Base-by-base conservation (phyloP, 768 basidiomycete genomes). In the Multifurca ochricompacta region DNA sequence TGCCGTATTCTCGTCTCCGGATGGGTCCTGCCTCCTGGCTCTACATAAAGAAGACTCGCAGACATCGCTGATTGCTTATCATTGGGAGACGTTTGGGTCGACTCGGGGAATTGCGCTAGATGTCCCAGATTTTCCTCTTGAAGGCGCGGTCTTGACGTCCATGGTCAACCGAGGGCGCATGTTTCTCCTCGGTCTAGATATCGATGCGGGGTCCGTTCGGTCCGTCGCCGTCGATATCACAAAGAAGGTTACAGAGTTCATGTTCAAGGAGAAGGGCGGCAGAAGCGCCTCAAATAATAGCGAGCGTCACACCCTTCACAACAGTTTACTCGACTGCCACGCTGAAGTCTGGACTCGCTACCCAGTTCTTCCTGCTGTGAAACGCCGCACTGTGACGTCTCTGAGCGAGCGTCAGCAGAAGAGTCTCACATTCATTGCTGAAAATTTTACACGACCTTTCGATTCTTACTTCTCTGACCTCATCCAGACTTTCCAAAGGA, bases 61-160 rank as follows among this genome's bases (percentile, higher is more conserved):
- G 6, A 18, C 43, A 4, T 39, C 48, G 41, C 45, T 77, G 1
- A 70, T 67, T 1, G 74, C 73, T 0, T 81, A 75, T 57, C 82
- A 83, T 59, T 81, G 77, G 77, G 68, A 66, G 9, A 77, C 77
- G 0, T 81, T 83, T 55, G 81, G 81, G 3, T 74, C 76, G 0
- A 67, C 71, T 0, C 59, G 67, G 10, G 81, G 80, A 10, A 74
- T 74, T 16, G 13, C 41, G 1, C 58, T 80, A 0, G 60, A 71
- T 14, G 50, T 76, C n/a, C 68, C 65, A 0, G 59, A 60, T 0
- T 58, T 67, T 16, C 51, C 60, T 8, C 47, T 58, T 5, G 59
- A 65, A 3, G 62, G 61, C 7, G 60, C 68, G 10, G 43, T 64
- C 42, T 6, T 78, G 8, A 81, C 80, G 0, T 81, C 82, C 0